Evolutionary conservation across 108 stramenopile genomes (phyloP).

Genomic region (Cyclotella kingstonii): DNA sequence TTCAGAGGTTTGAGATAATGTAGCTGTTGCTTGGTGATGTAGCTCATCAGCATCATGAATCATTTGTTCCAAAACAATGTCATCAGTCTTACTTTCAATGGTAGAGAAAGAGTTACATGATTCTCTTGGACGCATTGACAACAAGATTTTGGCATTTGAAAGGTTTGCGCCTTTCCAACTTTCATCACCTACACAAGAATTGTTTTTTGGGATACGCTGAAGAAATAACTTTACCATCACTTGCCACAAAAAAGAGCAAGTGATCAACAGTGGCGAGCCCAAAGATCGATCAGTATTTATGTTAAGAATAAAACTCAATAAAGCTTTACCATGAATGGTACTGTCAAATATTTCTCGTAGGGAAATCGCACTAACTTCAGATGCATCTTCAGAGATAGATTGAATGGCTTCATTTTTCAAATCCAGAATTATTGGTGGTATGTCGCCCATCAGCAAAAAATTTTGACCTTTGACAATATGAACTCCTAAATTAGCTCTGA

Average conservation of each 20-base stretch:
- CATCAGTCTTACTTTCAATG: constrained; percentile 25
- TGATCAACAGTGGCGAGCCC: constrained; percentile 11
- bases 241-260: constrained; percentile 24
- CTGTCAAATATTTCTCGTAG: constrained; percentile 11
- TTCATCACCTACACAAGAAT: not conserved
- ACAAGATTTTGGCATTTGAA: constrained; percentile 19
- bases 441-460: constrained; percentile 10
- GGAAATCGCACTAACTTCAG: not conserved
- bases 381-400: not conserved
- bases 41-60: constrained; percentile 49
- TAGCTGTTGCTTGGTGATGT: constrained; percentile 24
- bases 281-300: constrained; percentile 13
- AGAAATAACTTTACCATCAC: constrained; percentile 25
- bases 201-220: constrained; percentile 3
- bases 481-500: constrained; percentile 4
- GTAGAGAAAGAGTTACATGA: not conserved
- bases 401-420: constrained; percentile 23
- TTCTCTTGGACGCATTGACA: constrained; percentile 11
- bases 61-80: constrained; percentile 21
- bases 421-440: constrained; percentile 3
- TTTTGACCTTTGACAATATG: constrained; percentile 35
- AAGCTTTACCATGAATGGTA: constrained; percentile 8
- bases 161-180: too few relatives aligned
- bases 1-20: constrained; percentile 32
- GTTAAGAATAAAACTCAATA: constrained; percentile 16